phyloP scores from a whole-genome alignment of 2,329 filamentous ascomycete genomes.

The Neopestalotiopsis sp. region DNA sequence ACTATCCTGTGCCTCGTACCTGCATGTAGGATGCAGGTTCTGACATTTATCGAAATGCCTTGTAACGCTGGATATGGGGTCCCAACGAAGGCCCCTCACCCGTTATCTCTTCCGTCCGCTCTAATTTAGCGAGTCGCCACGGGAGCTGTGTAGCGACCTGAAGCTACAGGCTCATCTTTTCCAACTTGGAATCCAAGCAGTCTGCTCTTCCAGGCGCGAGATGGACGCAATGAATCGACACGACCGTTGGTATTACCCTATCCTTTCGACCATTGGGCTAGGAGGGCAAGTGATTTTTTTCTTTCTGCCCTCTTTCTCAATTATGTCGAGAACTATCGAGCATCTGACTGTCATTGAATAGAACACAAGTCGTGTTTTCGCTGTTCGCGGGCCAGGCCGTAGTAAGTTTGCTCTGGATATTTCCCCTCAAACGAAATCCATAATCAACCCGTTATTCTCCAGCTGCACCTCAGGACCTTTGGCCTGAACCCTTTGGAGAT shows the following conservation, averaged over 20 bases:
- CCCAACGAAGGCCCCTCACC: neutral
- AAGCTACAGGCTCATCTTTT: too few species aligned
- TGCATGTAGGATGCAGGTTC: too few species aligned
- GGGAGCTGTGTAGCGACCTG: neutral
- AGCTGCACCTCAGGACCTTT: constrained; percentile 9
- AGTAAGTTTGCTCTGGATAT: too few species aligned
- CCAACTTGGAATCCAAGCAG: neutral
- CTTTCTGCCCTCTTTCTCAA: too few species aligned
- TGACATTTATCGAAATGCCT: too few species aligned
- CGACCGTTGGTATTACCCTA: too few species aligned
- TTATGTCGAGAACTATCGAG: too few species aligned
- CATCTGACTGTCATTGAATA: neutral
- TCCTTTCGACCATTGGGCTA: too few species aligned
- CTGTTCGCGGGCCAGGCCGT: constrained; percentile 11
- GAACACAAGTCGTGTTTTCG: constrained; percentile 8
- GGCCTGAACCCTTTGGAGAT: constrained; percentile 8
- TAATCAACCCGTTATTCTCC: neutral
- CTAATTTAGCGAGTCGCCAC: neutral
- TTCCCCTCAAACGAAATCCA: too few species aligned
- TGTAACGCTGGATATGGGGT: neutral
- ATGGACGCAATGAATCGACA: too few species aligned
- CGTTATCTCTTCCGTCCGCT: neutral
- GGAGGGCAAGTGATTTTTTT: too few species aligned
- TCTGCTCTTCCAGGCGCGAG: too few species aligned
- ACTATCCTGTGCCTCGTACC: neutral